Percentiles rank a stretch among this genome's conserved stretches.
These are phyloP conservation scores for Castanospermum australe DNA, from an alignment of 306 rosid species.

Conservation along the genomic window DNA sequence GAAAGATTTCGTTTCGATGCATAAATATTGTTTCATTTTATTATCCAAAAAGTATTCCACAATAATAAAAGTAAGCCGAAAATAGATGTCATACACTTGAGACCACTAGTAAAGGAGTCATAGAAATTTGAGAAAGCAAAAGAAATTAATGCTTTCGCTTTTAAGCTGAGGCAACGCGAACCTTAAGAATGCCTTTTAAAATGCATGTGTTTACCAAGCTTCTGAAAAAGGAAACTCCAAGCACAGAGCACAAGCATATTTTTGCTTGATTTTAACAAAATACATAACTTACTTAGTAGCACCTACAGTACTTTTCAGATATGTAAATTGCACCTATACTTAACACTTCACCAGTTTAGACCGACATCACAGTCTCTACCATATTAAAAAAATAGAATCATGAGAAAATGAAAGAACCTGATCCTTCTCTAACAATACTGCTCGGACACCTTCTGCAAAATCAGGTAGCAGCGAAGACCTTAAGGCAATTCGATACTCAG, in stretches of 20 bases:
- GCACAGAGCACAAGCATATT: neutral
- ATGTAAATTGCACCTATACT: neutral
- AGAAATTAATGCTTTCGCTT: no score
- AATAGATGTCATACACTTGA: no score
- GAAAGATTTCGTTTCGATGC: no score
- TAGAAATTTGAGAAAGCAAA: no score
- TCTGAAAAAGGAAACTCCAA: neutral
- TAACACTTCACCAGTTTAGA: neutral
- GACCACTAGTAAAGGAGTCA: no score
- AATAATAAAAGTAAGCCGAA: no score
- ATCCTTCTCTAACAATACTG: slow-evolving; percentile 92
- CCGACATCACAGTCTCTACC: neutral
- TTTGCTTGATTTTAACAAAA: slow-evolving; percentile 4
- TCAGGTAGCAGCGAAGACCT: slow-evolving; percentile 79
- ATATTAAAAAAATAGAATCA: neutral
- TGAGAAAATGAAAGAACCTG: slow-evolving; percentile 59
- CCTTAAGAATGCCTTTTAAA: no score
- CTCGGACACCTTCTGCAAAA: slow-evolving; percentile 96
- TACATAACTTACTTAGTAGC: neutral
- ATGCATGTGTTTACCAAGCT: neutral
- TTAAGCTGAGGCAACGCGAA: no score
- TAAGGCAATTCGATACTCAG: slow-evolving; percentile 85
- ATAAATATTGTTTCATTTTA: no score
- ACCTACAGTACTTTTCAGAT: neutral
- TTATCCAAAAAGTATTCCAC: no score